Evolutionary conservation across 2,329 filamentous ascomycete genomes (phyloP).

Genomic region (Endothia cerciana): DNA sequence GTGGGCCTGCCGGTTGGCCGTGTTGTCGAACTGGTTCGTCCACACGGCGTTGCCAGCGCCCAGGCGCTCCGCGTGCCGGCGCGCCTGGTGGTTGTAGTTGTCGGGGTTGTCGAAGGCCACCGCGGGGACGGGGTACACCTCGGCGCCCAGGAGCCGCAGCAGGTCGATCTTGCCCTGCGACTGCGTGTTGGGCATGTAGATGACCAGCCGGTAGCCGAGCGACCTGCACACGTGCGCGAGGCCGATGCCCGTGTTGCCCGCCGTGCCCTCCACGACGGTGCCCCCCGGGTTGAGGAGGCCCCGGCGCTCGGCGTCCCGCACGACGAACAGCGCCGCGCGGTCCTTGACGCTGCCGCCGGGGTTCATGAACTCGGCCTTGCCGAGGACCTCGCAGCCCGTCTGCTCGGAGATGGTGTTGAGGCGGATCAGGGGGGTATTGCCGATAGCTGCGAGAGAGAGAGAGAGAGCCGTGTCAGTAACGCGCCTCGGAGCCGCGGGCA

Average conservation of each 20-base stretch:
- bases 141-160: conserved; percentile 84
- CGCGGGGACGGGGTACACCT: conserved; percentile 94
- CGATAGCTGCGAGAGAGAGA: conserved; percentile 70
- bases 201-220: conserved; percentile 91
- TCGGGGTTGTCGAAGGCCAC: conserved; percentile 93
- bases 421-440: conserved; percentile 93
- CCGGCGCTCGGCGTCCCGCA: conserved; percentile 88
- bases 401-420: conserved; percentile 85
- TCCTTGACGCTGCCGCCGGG: conserved; percentile 96
- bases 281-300: conserved; percentile 83
- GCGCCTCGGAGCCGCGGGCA: too few relatives aligned
- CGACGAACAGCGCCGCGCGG: conserved; percentile 90
- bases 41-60: conserved; percentile 91
- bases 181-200: conserved; percentile 99
- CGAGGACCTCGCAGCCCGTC: conserved; percentile 91
- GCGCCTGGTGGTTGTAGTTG: conserved; percentile 98
- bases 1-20: conserved; percentile 89
- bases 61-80: conserved; percentile 81
- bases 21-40: conserved; percentile 99
- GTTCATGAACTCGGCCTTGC: conserved; percentile 99
- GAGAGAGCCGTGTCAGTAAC: too few relatives aligned
- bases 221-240: conserved; percentile 94
- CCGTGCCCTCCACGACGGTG: conserved; percentile 95
- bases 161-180: conserved; percentile 98
- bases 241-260: conserved; percentile 96